Evolutionary conservation across 441 rosid species (phyloP).

Genomic region (Rhodomyrtus psidioides): DNA sequence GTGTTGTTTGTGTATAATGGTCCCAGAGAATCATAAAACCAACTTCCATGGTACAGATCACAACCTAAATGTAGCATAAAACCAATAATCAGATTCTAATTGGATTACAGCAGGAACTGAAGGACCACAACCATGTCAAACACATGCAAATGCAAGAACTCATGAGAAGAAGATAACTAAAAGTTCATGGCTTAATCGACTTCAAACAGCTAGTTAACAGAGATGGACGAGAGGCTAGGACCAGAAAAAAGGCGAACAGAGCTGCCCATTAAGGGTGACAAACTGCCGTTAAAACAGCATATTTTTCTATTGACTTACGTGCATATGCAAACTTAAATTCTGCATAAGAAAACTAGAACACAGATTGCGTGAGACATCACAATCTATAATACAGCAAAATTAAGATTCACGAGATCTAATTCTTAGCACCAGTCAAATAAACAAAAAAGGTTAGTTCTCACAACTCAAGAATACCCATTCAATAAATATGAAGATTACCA

Average conservation of each 20-base stretch:
- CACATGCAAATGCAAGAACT: conserved; percentile 1
- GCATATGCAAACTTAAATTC: background rate
- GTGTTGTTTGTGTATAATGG: conserved; percentile 83
- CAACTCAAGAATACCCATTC: background rate
- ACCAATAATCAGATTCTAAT: background rate
- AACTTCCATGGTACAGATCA: conserved; percentile 70
- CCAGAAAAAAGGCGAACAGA: background rate
- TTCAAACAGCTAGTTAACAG: background rate
- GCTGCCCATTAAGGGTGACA: background rate
- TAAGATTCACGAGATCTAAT: background rate
- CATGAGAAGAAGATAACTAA: background rate
- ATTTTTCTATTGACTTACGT: background rate
- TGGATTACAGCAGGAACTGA: background rate
- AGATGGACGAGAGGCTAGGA: background rate
- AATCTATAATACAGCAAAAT: background rate
- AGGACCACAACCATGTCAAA: background rate
- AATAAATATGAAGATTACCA: background rate
- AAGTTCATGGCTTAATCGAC: background rate
- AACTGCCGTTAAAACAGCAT: background rate
- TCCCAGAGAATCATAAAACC: conserved; percentile 76
- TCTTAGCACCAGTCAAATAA: background rate
- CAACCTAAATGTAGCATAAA: conserved; percentile 41
- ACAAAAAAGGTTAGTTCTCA: background rate
- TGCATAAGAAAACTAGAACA: background rate
- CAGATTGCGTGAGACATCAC: background rate